Percentiles rank a stretch among this genome's conserved stretches.
phyloP scores from a whole-genome alignment of 306 rosid species.

The Elaeagnus macrophylla region DNA sequence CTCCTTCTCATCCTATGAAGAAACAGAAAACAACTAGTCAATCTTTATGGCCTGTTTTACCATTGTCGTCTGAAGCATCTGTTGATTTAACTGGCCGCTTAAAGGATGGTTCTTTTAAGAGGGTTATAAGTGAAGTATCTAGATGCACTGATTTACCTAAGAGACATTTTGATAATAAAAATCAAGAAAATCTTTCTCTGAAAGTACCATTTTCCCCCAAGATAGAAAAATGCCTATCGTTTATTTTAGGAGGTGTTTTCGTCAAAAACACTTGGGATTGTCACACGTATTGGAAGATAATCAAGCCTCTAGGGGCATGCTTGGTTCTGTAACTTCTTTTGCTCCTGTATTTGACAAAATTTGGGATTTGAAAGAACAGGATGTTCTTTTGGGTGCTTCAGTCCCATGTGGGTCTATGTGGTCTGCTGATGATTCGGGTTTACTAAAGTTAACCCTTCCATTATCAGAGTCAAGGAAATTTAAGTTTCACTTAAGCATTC shows the following conservation, averaged over 20 bases:
- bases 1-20: slow-evolving; percentile 47
- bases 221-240: slow-evolving; percentile 64
- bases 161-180: slow-evolving; percentile 29
- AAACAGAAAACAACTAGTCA: slow-evolving; percentile 53
- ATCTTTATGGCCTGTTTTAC: slow-evolving; percentile 28
- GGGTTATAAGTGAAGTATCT: slow-evolving; percentile 26
- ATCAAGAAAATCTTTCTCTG: slow-evolving; percentile 34
- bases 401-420: slow-evolving; percentile 38
- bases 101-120: slow-evolving; percentile 25
- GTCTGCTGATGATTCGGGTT: slow-evolving; percentile 46
- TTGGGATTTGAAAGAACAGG: slow-evolving; percentile 22
- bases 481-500: slow-evolving; percentile 37
- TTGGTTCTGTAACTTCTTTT: slow-evolving; percentile 25
- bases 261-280: slow-evolving; percentile 30
- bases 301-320: slow-evolving; percentile 18
- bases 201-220: slow-evolving; percentile 24
- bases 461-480: slow-evolving; percentile 33
- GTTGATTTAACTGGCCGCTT: slow-evolving; percentile 18
- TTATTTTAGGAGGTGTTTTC: slow-evolving; percentile 65
- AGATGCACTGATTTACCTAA: slow-evolving; percentile 31
- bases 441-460: slow-evolving; percentile 31
- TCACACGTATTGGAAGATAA: slow-evolving; percentile 23
- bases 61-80: slow-evolving; percentile 36
- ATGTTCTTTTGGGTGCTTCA: slow-evolving; percentile 18
- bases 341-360: slow-evolving; percentile 17